Conservation (phyloP, 192 early-diverging fungal species). For the Backusella morwellensis region DNA sequence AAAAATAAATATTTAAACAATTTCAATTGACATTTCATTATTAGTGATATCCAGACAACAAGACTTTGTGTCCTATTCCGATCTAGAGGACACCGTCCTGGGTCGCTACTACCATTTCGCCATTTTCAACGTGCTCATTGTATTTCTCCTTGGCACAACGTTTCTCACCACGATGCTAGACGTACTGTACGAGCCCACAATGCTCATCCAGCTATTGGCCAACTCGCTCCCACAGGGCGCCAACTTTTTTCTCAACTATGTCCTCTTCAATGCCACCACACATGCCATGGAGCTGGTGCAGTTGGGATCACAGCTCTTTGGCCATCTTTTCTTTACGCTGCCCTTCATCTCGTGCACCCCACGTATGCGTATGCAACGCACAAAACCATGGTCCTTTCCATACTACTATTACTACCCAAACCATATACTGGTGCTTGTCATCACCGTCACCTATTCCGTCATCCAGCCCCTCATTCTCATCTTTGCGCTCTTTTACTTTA, state of each 20-base stretch:
- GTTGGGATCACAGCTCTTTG: conserved; percentile 52
- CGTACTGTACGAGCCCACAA: conserved; percentile 48
- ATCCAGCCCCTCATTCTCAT: conserved; percentile 59
- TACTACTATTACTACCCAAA: conserved; percentile 64
- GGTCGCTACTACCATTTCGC: conserved; percentile 58
- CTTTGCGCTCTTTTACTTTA: conserved; percentile 52
- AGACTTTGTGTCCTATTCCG: conserved; percentile 53
- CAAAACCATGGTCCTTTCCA: conserved; percentile 54
- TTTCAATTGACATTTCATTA: background rate
- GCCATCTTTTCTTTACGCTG: conserved; percentile 46
- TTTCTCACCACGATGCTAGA: conserved; percentile 51
- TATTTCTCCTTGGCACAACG: conserved; percentile 56
- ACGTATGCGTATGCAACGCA: conserved; percentile 45
- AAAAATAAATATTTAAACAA: too few species aligned
- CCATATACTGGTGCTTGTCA: conserved; percentile 61
- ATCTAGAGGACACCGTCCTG: conserved; percentile 53
- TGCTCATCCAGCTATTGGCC: conserved; percentile 47
- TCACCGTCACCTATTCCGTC: conserved; percentile 56
- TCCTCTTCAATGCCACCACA: conserved; percentile 56
- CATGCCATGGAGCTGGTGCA: conserved; percentile 60
- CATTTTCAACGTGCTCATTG: conserved; percentile 63
- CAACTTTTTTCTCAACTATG: conserved; percentile 61
- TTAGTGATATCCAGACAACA: conserved; percentile 60
- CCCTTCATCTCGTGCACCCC: conserved; percentile 51
- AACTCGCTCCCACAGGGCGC: conserved; percentile 53